A percentile compares a stretch with the other conserved stretches of the same genome.
Conservation (phyloP, 352 stramenopile species). For the Globisporangium nagaii region DNA sequence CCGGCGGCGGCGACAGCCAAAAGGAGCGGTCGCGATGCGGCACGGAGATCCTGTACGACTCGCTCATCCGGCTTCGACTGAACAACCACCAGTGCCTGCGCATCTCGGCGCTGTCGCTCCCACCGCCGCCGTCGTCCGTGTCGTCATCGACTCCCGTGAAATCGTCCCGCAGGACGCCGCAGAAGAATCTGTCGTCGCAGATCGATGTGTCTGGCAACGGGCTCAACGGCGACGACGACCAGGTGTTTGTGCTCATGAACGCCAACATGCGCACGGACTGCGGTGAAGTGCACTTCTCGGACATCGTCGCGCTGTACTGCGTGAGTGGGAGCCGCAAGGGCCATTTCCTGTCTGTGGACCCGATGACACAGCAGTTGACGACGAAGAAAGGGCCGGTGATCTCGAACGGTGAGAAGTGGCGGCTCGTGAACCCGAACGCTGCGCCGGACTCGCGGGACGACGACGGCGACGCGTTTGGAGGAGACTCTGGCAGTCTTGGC, state of each 20-base stretch:
- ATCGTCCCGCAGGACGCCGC: slow-evolving; percentile 2
- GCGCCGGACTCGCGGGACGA: slow-evolving; percentile 18
- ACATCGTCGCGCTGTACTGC: slow-evolving; percentile 76
- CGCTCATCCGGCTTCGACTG: slow-evolving; percentile 55
- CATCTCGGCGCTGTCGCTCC: slow-evolving; percentile 23
- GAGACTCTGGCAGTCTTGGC: background rate
- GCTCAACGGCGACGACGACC: slow-evolving; percentile 62
- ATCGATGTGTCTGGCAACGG: slow-evolving; percentile 63
- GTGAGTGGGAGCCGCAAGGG: slow-evolving; percentile 57
- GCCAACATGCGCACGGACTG: slow-evolving; percentile 61
- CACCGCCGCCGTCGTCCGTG: slow-evolving; percentile 3
- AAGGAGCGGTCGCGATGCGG: slow-evolving; percentile 60
- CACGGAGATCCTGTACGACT: slow-evolving; percentile 68
- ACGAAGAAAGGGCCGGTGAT: slow-evolving; percentile 75
- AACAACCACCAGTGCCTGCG: slow-evolving; percentile 68
- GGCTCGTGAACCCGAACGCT: slow-evolving; percentile 53
- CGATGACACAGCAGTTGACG: slow-evolving; percentile 41
- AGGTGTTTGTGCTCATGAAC: slow-evolving; percentile 80
- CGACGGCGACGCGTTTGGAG: background rate
- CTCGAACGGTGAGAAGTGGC: slow-evolving; percentile 77
- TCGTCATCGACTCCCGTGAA: slow-evolving; percentile 24
- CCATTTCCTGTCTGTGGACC: slow-evolving; percentile 71
- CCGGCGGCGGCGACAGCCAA: slow-evolving; percentile 25
- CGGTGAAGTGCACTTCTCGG: slow-evolving; percentile 65
- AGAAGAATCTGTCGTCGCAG: slow-evolving; percentile 19